Evolutionary conservation across 225 moss, liverwort and hornwort species (phyloP), one percentile per base, ranked within the genome.

Genomic region (Bryum argenteum): DNA sequence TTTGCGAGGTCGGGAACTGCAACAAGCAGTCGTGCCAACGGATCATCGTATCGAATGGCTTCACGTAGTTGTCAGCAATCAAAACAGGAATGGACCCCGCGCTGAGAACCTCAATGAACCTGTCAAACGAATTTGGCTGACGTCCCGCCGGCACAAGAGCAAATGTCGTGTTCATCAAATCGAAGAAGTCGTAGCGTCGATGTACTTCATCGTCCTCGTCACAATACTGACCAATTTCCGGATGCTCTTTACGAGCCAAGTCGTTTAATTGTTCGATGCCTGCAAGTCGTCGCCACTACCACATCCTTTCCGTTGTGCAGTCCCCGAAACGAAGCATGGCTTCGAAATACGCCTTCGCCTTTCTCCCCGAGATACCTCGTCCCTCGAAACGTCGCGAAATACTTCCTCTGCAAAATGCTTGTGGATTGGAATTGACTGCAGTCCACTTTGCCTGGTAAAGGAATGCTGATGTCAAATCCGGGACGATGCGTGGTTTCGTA

Each of bases 231-330:
- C 65, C 83, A 8, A 69, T 24, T 1, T 63, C 63, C 4, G 88
- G 85, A 12, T 63, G 45, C 60, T 74, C 75, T 42, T 66, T 38
- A 16, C 83, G 80, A 18, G 63, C 4, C 17, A 65, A 15, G 64
- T 82, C 57, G 11, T 80, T 88, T n/a, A n/a, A n/a, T n/a, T 2
- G 58, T 70, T 5, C 40, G 1, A 6, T 83, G 78, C 33, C 65
- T 71, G 57, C 88, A 88, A 42, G 83, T 64, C 11, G 85, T 83
- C 39, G 71, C 76, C 72, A 88, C 78, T 10, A 83, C 41, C 40
- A 93, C 78, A 42, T 96, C 91, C 59, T 76, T 51, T 6, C 85
- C 85, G 14, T 88, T 88, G 24, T 90, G 90, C 81, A 90, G 81
- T 20, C 23, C 26, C 41, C 85, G 66, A 45, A 88, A 88, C 1